Evolutionary conservation across 192 early-diverging fungal genomes (phyloP).

Genomic region (Oehlia diaphana): DNA sequence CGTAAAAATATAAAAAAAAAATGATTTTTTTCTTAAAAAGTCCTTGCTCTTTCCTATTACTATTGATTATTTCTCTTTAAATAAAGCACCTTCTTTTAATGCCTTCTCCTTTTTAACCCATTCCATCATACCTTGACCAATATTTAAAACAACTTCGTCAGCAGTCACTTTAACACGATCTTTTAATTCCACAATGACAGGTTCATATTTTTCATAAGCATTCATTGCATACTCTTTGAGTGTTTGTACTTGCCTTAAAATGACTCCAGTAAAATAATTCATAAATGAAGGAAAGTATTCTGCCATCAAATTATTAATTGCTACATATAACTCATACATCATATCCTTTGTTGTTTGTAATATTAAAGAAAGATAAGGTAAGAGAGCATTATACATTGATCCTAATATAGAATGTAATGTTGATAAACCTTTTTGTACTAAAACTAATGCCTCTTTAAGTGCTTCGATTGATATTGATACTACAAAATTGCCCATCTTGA

Average conservation of each 20-base stretch:
- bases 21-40: no score
- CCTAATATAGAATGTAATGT: not conserved
- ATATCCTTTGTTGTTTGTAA: not conserved
- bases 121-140: slow-evolving; percentile 23
- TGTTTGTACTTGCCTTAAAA: not conserved
- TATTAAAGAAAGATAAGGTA: not conserved
- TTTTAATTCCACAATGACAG: not conserved
- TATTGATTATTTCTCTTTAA: not conserved
- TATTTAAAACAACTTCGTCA: slow-evolving; percentile 7
- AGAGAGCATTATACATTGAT: not conserved
- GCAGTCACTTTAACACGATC: not conserved
- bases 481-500: not conserved
- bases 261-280: not conserved
- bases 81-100: not conserved
- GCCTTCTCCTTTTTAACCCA: slow-evolving; percentile 25
- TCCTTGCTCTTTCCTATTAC: no score
- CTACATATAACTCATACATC: not conserved
- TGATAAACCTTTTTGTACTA: not conserved
- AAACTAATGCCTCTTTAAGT: not conserved
- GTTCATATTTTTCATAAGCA: slow-evolving; percentile 1
- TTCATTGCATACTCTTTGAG: not conserved
- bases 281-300: not conserved
- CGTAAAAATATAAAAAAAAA: no score
- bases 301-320: not conserved
- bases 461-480: not conserved